These are phyloP conservation scores for Straminergon stramineum DNA, from an alignment of 225 moss, liverwort and hornwort species.

Conservation along the genomic window DNA sequence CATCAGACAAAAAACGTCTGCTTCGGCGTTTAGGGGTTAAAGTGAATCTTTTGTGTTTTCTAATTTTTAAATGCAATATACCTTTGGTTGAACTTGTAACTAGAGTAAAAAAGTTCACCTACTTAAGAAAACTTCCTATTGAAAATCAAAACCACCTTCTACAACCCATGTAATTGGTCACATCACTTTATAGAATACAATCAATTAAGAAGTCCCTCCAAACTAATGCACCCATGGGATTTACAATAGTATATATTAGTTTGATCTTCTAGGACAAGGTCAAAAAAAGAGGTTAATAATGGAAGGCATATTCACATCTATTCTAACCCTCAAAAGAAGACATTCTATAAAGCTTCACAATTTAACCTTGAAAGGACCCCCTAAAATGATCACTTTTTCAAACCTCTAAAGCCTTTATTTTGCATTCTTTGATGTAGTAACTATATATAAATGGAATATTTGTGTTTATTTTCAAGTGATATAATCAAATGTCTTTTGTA, in stretches of 20 bases:
- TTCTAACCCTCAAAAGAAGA: not conserved
- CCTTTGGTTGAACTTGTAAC: not conserved
- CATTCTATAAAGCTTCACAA: not conserved
- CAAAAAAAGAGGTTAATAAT: not conserved
- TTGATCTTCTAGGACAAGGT: not conserved
- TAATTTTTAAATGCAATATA: not conserved
- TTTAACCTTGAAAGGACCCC: not conserved
- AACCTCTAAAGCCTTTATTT: not conserved
- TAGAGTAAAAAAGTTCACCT: not conserved
- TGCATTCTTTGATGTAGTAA: not conserved
- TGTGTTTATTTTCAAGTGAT: too few relatives aligned
- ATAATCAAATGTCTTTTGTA: not conserved
- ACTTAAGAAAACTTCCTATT: not conserved
- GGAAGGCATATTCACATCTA: not conserved
- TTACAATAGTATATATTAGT: not conserved
- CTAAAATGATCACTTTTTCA: not conserved
- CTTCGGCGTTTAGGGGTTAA: too few relatives aligned
- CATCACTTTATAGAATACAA: not conserved
- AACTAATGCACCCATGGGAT: rapidly evolving
- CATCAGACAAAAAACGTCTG: too few relatives aligned
- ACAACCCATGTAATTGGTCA: not conserved
- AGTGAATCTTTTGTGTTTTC: too few relatives aligned
- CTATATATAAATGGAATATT: not conserved
- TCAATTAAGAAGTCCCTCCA: not conserved
- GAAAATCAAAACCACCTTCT: not conserved